Conservation (phyloP, 1,139 yeast species). For the Candida pseudoviswanathii region DNA sequence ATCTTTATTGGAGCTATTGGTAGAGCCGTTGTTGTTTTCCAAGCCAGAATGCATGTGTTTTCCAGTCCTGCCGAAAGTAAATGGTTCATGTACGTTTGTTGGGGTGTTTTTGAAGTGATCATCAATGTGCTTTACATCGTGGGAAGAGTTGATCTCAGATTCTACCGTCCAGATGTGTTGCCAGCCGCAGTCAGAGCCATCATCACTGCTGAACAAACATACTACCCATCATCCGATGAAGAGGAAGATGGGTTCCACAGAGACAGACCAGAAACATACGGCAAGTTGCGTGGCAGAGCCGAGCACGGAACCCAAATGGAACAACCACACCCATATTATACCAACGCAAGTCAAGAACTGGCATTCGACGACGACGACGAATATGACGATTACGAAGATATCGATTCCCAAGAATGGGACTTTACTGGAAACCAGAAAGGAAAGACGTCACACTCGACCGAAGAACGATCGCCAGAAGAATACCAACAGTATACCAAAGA, state of each 20-base stretch:
- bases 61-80: slow-evolving; percentile 26
- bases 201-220: slow-evolving; percentile 44
- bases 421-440: slow-evolving; percentile 8
- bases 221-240: slow-evolving; percentile 24
- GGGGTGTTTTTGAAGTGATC: slow-evolving; percentile 43
- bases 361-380: slow-evolving; percentile 17
- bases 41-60: slow-evolving; percentile 23
- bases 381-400: slow-evolving; percentile 17
- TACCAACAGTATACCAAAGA: slow-evolving; percentile 13
- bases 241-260: slow-evolving; percentile 21
- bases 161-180: slow-evolving; percentile 48
- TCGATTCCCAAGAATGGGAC: slow-evolving; percentile 17
- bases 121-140: slow-evolving; percentile 39
- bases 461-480: slow-evolving; percentile 16
- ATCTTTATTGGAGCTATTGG: slow-evolving; percentile 35
- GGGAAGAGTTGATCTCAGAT: slow-evolving; percentile 49
- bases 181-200: slow-evolving; percentile 40
- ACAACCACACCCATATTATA: slow-evolving; percentile 1
- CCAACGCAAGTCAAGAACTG: slow-evolving; percentile 5
- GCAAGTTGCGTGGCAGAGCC: slow-evolving; percentile 10
- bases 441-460: slow-evolving; percentile 7
- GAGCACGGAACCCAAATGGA: slow-evolving; percentile 9
- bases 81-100: slow-evolving; percentile 36
- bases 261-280: slow-evolving; percentile 18
- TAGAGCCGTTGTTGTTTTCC: slow-evolving; percentile 37